A percentile compares a stretch with the other conserved stretches of the same genome.
phyloP scores from a whole-genome alignment of 495 filamentous ascomycete genomes.

The Cetradonia linearis region DNA sequence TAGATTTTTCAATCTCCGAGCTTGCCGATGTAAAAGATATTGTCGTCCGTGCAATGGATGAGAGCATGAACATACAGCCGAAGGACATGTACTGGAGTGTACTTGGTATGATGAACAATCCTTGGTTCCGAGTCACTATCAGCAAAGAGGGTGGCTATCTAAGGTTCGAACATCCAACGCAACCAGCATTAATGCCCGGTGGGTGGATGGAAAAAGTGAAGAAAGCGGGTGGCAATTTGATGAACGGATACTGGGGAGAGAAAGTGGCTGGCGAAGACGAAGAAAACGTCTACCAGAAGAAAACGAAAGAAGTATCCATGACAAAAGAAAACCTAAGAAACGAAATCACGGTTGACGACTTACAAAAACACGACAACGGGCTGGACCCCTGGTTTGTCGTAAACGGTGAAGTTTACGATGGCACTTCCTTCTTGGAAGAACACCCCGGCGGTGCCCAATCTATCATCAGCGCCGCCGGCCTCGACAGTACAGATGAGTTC shows the following conservation, averaged over 20 bases:
- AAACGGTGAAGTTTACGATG: conserved; percentile 87
- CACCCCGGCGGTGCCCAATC: conserved; percentile 87
- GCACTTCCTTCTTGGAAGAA: conserved; percentile 68
- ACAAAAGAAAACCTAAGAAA: conserved; percentile 56
- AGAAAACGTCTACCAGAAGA: conserved; percentile 32
- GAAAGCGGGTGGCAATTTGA: conserved; percentile 69
- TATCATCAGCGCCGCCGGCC: conserved; percentile 72
- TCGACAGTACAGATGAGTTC: conserved; percentile 89
- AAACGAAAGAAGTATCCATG: conserved; percentile 65
- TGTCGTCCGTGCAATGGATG: conserved; percentile 84
- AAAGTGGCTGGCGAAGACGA: conserved; percentile 49
- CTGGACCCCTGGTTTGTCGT: conserved; percentile 83
- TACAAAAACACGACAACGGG: conserved; percentile 57
- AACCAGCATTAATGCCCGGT: conserved; percentile 65
- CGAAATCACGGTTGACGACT: conserved; percentile 59
- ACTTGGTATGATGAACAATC: conserved; percentile 98
- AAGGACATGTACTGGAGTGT: conserved; percentile 97
- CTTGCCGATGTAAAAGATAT: conserved; percentile 60
- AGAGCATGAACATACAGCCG: conserved; percentile 77
- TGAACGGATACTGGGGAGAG: conserved; percentile 84
- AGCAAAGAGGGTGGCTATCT: conserved; percentile 56
- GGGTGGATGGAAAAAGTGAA: conserved; percentile 98
- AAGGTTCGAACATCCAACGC: conserved; percentile 84
- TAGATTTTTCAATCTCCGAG: conserved; percentile 56
- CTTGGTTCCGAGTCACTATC: conserved; percentile 82